phyloP scores from a whole-genome alignment of 2,329 filamentous ascomycete species.

The Fusarium algeriense region DNA sequence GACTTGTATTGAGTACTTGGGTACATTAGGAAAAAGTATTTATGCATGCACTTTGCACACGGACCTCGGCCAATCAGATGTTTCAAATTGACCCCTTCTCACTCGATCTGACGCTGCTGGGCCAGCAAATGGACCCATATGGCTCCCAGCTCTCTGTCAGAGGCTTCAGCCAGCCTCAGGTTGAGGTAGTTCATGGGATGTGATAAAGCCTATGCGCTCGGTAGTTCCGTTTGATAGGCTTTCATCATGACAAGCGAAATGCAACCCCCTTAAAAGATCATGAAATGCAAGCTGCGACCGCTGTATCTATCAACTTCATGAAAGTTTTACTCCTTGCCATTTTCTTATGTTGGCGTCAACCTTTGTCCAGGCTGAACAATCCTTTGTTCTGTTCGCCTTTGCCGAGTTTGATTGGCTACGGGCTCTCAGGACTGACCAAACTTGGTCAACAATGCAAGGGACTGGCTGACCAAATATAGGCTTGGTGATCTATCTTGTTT shows the following conservation, averaged over 20 bases:
- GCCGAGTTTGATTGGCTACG: conserved; percentile 24
- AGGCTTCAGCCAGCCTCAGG: conserved; percentile 17
- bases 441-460: conserved; percentile 25
- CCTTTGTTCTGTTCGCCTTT: conserved; percentile 19
- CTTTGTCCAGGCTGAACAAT: conserved; percentile 8
- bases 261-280: conserved; percentile 3
- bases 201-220: background rate
- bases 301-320: background rate
- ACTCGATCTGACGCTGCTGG: conserved; percentile 33
- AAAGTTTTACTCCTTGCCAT: background rate
- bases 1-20: conserved; percentile 18
- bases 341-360: conserved; percentile 7
- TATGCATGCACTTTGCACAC: conserved; percentile 47
- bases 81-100: conserved; percentile 9
- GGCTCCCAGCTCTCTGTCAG: conserved; percentile 16
- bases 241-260: conserved; percentile 10
- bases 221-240: background rate
- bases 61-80: conserved; percentile 12
- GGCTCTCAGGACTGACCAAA: conserved; percentile 2
- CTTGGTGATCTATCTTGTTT: conserved; percentile 11
- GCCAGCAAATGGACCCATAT: conserved; percentile 22
- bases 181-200: background rate
- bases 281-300: background rate
- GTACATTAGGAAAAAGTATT: conserved; percentile 34
- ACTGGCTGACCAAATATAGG: background rate